A percentile compares a stretch with the other conserved stretches of the same genome.
These are phyloP conservation scores for Symbiotaphrina buchneri DNA, from an alignment of 495 filamentous ascomycete genomes.

Conservation along the genomic window DNA sequence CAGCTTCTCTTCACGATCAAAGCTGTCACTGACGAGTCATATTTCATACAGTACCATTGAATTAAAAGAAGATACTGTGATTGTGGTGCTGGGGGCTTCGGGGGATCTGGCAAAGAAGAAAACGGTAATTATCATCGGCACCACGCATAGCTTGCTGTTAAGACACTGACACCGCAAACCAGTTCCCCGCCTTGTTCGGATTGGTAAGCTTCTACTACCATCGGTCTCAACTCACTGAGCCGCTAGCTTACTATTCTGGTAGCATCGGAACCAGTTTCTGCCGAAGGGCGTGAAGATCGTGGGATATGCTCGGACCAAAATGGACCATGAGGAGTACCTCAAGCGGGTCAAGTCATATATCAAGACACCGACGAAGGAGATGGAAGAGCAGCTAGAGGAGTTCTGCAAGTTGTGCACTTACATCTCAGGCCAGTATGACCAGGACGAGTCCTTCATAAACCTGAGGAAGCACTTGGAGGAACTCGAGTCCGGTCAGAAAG, in stretches of 20 bases:
- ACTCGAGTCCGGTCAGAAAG: conserved; percentile 58
- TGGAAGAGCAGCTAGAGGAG: conserved; percentile 78
- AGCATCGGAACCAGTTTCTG: conserved; percentile 94
- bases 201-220: conserved; percentile 29
- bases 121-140: conserved; percentile 41
- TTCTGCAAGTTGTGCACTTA: conserved; percentile 83
- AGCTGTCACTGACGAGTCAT: conserved; percentile 1
- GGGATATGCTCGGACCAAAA: conserved; percentile 98
- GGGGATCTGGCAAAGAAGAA: conserved; percentile 99
- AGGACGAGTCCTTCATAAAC: conserved; percentile 81
- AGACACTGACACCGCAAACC: conserved; percentile 14
- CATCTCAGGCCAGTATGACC: conserved; percentile 89
- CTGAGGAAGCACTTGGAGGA: conserved; percentile 79
- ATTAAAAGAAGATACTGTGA: conserved; percentile 95
- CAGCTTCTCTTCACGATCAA: neutral
- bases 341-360: conserved; percentile 92
- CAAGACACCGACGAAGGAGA: conserved; percentile 94
- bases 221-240: conserved; percentile 4
- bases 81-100: conserved; percentile 91
- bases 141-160: conserved; percentile 3
- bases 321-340: conserved; percentile 92
- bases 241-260: no score
- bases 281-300: conserved; percentile 94
- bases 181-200: conserved; percentile 98
- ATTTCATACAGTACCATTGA: conserved; percentile 42